Evolutionary conservation across 345 rosid genomes (phyloP).

Genomic region (Linum usitatissimum): DNA sequence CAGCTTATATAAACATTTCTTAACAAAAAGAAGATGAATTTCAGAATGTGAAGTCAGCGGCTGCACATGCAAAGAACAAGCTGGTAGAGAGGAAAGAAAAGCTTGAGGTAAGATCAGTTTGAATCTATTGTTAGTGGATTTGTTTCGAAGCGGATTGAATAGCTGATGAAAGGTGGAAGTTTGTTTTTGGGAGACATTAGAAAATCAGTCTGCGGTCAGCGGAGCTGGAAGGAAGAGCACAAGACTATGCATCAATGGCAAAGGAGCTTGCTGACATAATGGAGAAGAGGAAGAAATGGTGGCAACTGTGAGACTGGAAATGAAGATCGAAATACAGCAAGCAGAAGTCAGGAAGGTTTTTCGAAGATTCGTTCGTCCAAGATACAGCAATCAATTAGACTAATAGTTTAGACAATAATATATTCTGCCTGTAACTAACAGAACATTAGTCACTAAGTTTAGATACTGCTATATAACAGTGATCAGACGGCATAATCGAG

Average conservation of each 20-base stretch:
- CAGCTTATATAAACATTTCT: neutral
- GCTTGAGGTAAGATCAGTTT: neutral
- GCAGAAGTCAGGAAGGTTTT: too few species aligned
- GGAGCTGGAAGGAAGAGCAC: conserved; percentile 6
- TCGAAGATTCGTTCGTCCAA: neutral
- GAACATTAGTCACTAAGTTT: neutral
- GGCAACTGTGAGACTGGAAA: conserved; percentile 3
- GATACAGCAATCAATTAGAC: neutral
- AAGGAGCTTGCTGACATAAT: conserved; percentile 6
- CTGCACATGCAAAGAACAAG: neutral
- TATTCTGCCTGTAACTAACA: neutral
- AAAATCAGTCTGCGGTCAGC: neutral
- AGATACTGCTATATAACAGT: neutral
- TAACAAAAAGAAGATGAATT: neutral
- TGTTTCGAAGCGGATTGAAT: too few species aligned
- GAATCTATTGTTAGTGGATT: neutral
- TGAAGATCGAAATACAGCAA: neutral
- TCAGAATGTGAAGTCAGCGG: neutral
- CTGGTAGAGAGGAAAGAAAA: neutral
- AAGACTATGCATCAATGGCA: conserved; percentile 9
- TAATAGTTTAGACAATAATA: neutral
- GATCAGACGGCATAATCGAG: neutral
- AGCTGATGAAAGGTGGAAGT: neutral
- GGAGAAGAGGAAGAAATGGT: conserved; percentile 7
- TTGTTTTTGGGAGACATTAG: neutral